phyloP scores from a whole-genome alignment of 2,329 filamentous ascomycete genomes.

The Fusarium kyushuense region DNA sequence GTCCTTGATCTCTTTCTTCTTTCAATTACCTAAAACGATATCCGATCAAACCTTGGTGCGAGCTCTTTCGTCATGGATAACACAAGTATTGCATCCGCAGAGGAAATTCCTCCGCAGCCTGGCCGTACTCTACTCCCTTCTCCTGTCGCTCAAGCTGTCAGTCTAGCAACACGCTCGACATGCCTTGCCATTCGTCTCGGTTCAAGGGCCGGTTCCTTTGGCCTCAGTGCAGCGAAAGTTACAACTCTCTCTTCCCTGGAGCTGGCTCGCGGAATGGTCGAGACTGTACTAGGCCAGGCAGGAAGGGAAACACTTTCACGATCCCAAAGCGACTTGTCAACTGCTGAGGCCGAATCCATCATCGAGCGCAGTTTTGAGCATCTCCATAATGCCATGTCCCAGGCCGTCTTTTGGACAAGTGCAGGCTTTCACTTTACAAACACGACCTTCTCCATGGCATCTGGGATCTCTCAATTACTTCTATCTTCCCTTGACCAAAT shows the following conservation, averaged over 20 bases:
- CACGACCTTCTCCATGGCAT: slow-evolving; percentile 65
- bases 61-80: slow-evolving; percentile 39
- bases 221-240: slow-evolving; percentile 65
- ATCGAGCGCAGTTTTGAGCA: slow-evolving; percentile 68
- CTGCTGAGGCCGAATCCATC: slow-evolving; percentile 66
- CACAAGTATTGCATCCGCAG: slow-evolving; percentile 25
- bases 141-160: slow-evolving; percentile 69
- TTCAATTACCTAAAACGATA: slow-evolving; percentile 3
- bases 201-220: slow-evolving; percentile 63
- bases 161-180: slow-evolving; percentile 70
- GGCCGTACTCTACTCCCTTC: slow-evolving; percentile 66
- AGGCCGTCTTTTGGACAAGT: slow-evolving; percentile 71
- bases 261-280: slow-evolving; percentile 66
- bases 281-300: slow-evolving; percentile 65
- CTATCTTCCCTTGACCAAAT: slow-evolving; percentile 72
- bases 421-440: slow-evolving; percentile 70
- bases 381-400: slow-evolving; percentile 68
- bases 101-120: slow-evolving; percentile 41
- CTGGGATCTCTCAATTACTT: slow-evolving; percentile 68
- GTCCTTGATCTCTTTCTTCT: not conserved
- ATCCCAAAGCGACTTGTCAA: slow-evolving; percentile 61
- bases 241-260: slow-evolving; percentile 70
- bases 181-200: slow-evolving; percentile 67
- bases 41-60: slow-evolving; percentile 19
- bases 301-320: slow-evolving; percentile 62